phyloP scores from a whole-genome alignment of 768 basidiomycete genomes.

The Termitomyces sp. region DNA sequence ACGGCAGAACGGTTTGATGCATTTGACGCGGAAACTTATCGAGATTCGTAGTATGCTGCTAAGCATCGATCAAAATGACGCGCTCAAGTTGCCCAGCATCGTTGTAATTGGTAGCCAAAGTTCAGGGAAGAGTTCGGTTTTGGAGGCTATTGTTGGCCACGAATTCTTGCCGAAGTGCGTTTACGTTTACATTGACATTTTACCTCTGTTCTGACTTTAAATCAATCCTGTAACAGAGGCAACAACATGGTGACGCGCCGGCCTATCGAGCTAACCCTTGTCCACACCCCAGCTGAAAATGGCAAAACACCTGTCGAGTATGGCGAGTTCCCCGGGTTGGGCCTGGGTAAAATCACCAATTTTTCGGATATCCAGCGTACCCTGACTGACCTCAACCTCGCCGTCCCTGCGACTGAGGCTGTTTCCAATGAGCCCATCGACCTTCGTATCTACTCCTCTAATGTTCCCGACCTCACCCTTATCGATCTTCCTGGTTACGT shows the following conservation, averaged over 20 bases:
- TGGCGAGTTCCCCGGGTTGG: slow-evolving; percentile 91
- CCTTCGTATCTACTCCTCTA: slow-evolving; percentile 92
- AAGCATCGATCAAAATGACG: slow-evolving; percentile 93
- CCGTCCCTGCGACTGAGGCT: slow-evolving; percentile 85
- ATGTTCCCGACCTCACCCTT: slow-evolving; percentile 95
- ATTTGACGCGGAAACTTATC: slow-evolving; percentile 91
- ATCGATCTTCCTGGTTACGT: slow-evolving; percentile 98
- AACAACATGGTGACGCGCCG: slow-evolving; percentile 99
- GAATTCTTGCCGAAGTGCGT: slow-evolving; percentile 97
- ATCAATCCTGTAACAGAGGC: slow-evolving; percentile 53
- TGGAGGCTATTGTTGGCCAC: slow-evolving; percentile 96
- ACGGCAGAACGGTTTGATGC: slow-evolving; percentile 82
- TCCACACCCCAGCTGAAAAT: slow-evolving; percentile 75
- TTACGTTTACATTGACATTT: slow-evolving; percentile 26
- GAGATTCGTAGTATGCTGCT: slow-evolving; percentile 94
- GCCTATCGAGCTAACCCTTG: slow-evolving; percentile 95
- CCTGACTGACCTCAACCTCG: slow-evolving; percentile 91
- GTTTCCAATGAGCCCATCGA: slow-evolving; percentile 96
- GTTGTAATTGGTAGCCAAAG: slow-evolving; percentile 99
- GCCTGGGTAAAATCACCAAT: slow-evolving; percentile 84
- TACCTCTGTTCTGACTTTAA: not conserved
- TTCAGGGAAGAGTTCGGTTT: slow-evolving; percentile 95
- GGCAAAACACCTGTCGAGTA: slow-evolving; percentile 68
- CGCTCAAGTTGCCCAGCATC: slow-evolving; percentile 92
- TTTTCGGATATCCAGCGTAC: slow-evolving; percentile 92